Conservation (phyloP, 2,329 filamentous ascomycete species). For the Microcera coccophila region DNA sequence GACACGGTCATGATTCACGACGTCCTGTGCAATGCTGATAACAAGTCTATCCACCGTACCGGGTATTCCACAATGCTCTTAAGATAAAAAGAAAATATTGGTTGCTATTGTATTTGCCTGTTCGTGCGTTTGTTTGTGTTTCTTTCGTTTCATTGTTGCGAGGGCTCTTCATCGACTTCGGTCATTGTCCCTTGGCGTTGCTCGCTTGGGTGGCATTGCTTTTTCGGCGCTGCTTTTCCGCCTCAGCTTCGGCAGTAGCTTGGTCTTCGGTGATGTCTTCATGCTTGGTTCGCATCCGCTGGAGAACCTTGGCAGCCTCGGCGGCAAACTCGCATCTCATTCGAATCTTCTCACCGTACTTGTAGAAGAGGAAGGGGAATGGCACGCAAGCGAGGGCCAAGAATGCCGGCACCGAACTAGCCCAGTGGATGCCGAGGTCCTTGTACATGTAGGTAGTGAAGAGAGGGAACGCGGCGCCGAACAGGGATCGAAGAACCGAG, state of each 20-base stretch:
- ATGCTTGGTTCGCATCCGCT: slow-evolving; percentile 37
- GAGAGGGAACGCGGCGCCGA: slow-evolving; percentile 69
- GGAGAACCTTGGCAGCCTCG: slow-evolving; percentile 60
- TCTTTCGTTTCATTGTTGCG: no score
- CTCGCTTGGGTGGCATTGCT: slow-evolving; percentile 14
- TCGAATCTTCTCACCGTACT: slow-evolving; percentile 61
- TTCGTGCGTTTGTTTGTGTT: no score
- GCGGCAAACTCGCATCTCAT: slow-evolving; percentile 66
- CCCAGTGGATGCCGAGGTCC: slow-evolving; percentile 70
- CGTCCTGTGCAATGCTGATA: no score
- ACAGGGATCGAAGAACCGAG: slow-evolving; percentile 65
- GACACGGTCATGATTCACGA: no score
- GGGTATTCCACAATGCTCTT: no score
- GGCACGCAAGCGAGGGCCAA: slow-evolving; percentile 67
- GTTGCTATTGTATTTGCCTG: no score
- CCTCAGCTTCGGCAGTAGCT: slow-evolving; percentile 21
- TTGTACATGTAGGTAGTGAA: slow-evolving; percentile 61
- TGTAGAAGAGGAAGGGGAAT: slow-evolving; percentile 73
- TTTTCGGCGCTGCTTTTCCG: slow-evolving; percentile 24
- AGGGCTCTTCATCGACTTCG: no score
- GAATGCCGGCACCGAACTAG: slow-evolving; percentile 68
- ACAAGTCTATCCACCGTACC: no score
- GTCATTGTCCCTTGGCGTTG: no score
- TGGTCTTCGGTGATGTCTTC: slow-evolving; percentile 28
- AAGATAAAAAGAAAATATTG: no score